Evolutionary conservation across 495 filamentous ascomycete species (phyloP).

Genomic region (Podospora pseudopauciseta): DNA sequence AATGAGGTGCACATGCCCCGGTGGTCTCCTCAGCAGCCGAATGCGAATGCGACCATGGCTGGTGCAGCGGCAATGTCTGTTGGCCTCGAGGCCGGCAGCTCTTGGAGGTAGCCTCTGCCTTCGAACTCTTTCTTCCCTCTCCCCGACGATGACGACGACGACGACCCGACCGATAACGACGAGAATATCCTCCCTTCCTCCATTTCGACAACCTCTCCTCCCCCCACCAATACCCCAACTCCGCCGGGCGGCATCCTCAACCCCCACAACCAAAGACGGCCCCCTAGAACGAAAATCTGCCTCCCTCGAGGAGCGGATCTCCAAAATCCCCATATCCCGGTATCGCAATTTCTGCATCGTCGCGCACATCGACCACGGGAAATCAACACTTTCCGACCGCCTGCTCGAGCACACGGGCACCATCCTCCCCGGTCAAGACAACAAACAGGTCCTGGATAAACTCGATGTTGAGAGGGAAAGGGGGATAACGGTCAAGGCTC

Average conservation of each 20-base stretch:
- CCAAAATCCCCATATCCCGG: slow-evolving; percentile 81
- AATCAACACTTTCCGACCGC: slow-evolving; percentile 88
- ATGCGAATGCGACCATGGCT: slow-evolving; percentile 38
- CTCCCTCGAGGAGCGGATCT: slow-evolving; percentile 76
- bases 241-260: neutral
- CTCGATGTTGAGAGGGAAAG: slow-evolving; percentile 93
- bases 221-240: neutral
- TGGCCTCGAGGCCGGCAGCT: slow-evolving; percentile 10
- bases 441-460: slow-evolving; percentile 96
- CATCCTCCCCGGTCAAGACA: slow-evolving; percentile 70
- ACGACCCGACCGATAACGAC: neutral
- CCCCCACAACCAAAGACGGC: slow-evolving; percentile 11
- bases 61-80: slow-evolving; percentile 21
- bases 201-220: neutral
- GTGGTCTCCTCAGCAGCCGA: slow-evolving; percentile 21
- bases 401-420: slow-evolving; percentile 93
- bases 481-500: slow-evolving; percentile 97
- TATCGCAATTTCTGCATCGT: slow-evolving; percentile 98
- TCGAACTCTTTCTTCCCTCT: neutral
- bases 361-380: slow-evolving; percentile 98
- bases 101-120: neutral
- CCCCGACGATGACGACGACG: neutral
- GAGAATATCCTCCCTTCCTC: neutral
- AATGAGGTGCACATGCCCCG: slow-evolving; percentile 25
- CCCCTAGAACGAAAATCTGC: slow-evolving; percentile 19